A percentile compares a stretch with the other conserved stretches of the same genome.
phyloP scores from a whole-genome alignment of 164 flowering plant species.

The Sextonia rubra region DNA sequence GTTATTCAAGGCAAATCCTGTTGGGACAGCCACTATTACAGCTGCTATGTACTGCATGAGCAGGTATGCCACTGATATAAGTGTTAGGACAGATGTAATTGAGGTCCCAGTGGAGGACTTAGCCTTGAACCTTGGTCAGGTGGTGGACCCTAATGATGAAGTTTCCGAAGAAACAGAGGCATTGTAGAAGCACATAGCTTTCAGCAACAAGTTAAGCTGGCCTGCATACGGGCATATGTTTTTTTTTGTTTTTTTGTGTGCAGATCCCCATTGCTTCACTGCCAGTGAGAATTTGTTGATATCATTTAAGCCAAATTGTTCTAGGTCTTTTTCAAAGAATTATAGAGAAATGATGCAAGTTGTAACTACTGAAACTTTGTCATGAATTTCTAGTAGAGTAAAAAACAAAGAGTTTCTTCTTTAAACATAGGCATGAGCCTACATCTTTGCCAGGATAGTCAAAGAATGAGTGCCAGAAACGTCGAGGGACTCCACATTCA shows the following conservation, averaged over 20 bases:
- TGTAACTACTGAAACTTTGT: no score
- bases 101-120: constrained; percentile 93
- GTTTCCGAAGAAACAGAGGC: background rate
- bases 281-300: no score
- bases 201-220: background rate
- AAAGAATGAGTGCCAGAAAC: no score
- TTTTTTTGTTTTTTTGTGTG: background rate
- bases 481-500: no score
- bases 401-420: no score
- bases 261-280: no score
- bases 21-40: constrained; percentile 74
- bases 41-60: constrained; percentile 94
- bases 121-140: constrained; percentile 67
- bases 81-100: constrained; percentile 80
- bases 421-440: no score
- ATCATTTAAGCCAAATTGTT: no score
- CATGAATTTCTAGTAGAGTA: no score
- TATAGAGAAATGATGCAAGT: no score
- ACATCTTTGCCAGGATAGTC: no score
- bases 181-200: background rate
- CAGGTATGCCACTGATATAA: constrained; percentile 90
- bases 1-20: constrained; percentile 72
- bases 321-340: no score
- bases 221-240: background rate
- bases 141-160: constrained; percentile 11